Conservation (phyloP, 495 filamentous ascomycete species). For the Podospora tetraspora region DNA sequence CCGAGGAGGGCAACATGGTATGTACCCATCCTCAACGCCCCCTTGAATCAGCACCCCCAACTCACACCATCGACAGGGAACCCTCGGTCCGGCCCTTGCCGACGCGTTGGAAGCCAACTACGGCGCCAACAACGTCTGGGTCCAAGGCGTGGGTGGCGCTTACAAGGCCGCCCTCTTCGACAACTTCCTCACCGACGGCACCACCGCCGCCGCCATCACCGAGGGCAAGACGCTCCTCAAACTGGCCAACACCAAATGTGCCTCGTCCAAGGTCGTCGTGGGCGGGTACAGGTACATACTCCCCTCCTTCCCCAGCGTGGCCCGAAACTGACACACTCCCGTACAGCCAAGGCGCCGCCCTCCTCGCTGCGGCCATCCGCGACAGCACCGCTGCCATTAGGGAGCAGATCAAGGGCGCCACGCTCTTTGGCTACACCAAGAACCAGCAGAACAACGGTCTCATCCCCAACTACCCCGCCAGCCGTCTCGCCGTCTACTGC, state of each 20-base stretch:
- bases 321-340: not conserved
- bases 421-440: conserved; percentile 55
- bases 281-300: conserved; percentile 31
- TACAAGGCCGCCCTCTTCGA: conserved; percentile 34
- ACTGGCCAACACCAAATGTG: conserved; percentile 31
- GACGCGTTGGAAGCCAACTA: conserved; percentile 26
- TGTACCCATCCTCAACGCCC: not conserved
- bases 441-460: conserved; percentile 46
- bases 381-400: conserved; percentile 36
- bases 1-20: conserved; percentile 48
- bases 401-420: conserved; percentile 48
- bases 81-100: conserved; percentile 27
- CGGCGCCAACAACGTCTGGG: conserved; percentile 26
- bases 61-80: conserved; percentile 17
- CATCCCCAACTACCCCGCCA: conserved; percentile 42
- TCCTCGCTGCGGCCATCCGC: conserved; percentile 47
- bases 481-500: conserved; percentile 48
- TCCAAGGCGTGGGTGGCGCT: conserved; percentile 34
- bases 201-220: conserved; percentile 31
- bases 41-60: not conserved
- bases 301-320: not conserved
- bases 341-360: conserved; percentile 49
- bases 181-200: conserved; percentile 33
- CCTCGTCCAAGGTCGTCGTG: conserved; percentile 35
- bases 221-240: conserved; percentile 31